A percentile compares a stretch with the other conserved stretches of the same genome.
Conservation (phyloP, 495 filamentous ascomycete genomes). For the Chaetomium fimeti region DNA sequence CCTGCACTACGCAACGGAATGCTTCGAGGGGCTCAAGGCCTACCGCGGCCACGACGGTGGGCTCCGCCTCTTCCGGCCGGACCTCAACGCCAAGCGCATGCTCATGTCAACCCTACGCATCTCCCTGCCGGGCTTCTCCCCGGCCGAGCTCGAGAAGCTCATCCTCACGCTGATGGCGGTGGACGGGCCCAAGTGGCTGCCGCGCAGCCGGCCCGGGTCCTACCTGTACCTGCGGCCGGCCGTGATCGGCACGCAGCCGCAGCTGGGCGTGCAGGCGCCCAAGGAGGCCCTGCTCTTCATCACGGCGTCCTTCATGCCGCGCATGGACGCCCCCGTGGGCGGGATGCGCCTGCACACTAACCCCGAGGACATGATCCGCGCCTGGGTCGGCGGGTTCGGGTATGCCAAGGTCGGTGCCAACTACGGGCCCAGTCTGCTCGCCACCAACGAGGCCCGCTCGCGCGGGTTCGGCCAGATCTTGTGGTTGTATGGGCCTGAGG, state of each 20-base stretch:
- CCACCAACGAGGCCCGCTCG: conserved; percentile 67
- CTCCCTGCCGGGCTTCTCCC: conserved; percentile 72
- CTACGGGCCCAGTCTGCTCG: conserved; percentile 78
- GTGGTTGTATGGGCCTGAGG: conserved; percentile 79
- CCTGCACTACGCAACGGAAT: conserved; percentile 88
- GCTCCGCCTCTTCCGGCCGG: conserved; percentile 81
- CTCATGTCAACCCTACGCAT: conserved; percentile 68
- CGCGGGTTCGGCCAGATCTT: conserved; percentile 82
- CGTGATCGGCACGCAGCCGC: conserved; percentile 74
- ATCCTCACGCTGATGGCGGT: conserved; percentile 66
- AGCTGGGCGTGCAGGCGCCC: conserved; percentile 78
- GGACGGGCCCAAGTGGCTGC: conserved; percentile 78
- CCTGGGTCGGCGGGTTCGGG: conserved; percentile 91
- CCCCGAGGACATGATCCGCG: conserved; percentile 72
- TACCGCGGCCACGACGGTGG: conserved; percentile 81
- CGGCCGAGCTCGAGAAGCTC: conserved; percentile 68
- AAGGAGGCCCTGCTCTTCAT: conserved; percentile 82
- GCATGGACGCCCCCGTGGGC: conserved; percentile 51
- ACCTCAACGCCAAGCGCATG: conserved; percentile 75
- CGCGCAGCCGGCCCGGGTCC: conserved; percentile 58
- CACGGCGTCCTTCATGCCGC: conserved; percentile 71
- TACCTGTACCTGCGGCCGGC: conserved; percentile 82
- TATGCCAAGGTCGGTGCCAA: conserved; percentile 90
- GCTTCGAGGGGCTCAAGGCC: conserved; percentile 87
- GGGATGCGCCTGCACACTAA: conserved; percentile 78